Base-by-base conservation (phyloP, 176 grass and related monocot genomes). In the Eragrostis curvula region DNA sequence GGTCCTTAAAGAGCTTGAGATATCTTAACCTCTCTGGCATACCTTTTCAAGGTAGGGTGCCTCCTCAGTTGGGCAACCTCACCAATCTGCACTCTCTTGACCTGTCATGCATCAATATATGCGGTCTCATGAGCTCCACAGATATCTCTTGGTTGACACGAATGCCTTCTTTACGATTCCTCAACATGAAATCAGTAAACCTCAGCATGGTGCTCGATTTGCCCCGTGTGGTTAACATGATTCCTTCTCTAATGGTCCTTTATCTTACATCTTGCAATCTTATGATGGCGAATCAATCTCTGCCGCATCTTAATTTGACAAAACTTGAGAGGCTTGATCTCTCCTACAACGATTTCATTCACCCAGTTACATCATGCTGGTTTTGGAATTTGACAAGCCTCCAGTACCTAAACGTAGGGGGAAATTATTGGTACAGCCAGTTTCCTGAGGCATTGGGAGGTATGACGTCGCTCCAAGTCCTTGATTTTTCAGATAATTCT, bases 311-410 rank as follows among this genome's bases (percentile, higher is more conserved):
- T 13, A 81, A 81, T 16, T 71, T 87, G 1, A 41, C 70, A 2
- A 71, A 41, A 1, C 24, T 87, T 2, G 74, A 61, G 1, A 49
- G 11, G 23, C 67, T 81, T 63, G 41, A 47, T 43, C 42, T 77
- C 1, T 77, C 74, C 10, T 2, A 8, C 6, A 9, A 6, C 27
- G 0, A 25, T 5, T 0, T 62, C 25, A 42, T 14, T 52, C 50
- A 59, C 21, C 39, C 6, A 15, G 0, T 44, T 18, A 15, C 50
- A 6, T 52, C 50, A 6, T 77, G 58, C 57, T 88, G 81, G 85
- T 59, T 88, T n/a, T 88, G 82, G 81, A 76, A 91, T 10, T 5
- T 85, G 17, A 80, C 70, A 47, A 29, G 29, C 63, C 52, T 87
- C 23, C 21, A 11, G 17, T 43, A 64, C 32, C 43, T 85, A 1